Evolutionary conservation across 2,329 filamentous ascomycete species (phyloP).

Genomic region (Cytospora schulzeri): DNA sequence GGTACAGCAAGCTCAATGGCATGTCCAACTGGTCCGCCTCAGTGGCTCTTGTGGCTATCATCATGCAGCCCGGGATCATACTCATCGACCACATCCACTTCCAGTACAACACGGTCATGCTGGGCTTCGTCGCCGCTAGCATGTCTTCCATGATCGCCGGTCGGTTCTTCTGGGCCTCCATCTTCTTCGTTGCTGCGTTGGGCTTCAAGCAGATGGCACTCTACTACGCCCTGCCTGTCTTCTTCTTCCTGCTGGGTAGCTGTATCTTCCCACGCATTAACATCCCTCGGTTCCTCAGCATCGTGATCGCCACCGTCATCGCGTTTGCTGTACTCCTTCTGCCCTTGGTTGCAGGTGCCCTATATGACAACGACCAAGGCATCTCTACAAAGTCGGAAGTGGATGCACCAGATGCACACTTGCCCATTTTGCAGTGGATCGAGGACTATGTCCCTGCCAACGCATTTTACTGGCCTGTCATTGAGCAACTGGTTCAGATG

Average conservation of each 20-base stretch:
- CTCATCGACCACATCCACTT: constrained; percentile 95
- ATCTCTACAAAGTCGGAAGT: constrained; percentile 59
- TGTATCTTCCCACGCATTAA: constrained; percentile 78
- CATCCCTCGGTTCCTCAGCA: constrained; percentile 68
- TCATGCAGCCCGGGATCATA: constrained; percentile 89
- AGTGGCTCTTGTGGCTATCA: constrained; percentile 82
- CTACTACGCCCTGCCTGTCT: constrained; percentile 92
- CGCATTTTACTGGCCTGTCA: constrained; percentile 71
- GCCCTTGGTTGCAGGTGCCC: constrained; percentile 72
- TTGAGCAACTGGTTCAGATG: constrained; percentile 80
- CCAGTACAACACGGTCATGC: constrained; percentile 99
- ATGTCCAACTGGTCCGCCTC: constrained; percentile 81
- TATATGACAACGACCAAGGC: constrained; percentile 69
- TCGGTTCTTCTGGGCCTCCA: constrained; percentile 81
- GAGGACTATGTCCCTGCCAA: constrained; percentile 61
- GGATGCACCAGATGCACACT: constrained; percentile 59
- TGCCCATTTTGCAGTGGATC: constrained; percentile 64
- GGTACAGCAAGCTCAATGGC: constrained; percentile 74
- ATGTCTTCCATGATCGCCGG: constrained; percentile 88
- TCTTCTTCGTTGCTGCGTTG: constrained; percentile 92
- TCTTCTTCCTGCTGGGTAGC: constrained; percentile 85
- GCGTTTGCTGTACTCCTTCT: constrained; percentile 76
- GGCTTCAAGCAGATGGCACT: constrained; percentile 99
- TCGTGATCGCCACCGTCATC: constrained; percentile 70
- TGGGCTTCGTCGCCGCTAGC: constrained; percentile 83